Evolutionary conservation across 768 basidiomycete genomes (phyloP).

Genomic region (Russula virescens): DNA sequence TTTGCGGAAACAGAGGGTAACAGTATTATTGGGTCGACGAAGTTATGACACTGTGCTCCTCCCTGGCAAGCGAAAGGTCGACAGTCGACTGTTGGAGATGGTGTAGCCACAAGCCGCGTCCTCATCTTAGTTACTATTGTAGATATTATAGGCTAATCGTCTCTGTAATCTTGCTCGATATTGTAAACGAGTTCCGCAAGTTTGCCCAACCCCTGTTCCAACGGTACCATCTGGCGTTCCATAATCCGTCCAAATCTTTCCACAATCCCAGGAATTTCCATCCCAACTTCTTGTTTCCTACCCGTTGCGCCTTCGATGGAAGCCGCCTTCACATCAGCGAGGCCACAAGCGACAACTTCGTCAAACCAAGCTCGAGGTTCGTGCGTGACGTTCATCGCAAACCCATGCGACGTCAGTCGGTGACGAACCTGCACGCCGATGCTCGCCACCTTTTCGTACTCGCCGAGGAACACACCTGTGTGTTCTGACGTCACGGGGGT

Average conservation of each 20-base stretch:
- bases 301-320: slow-evolving; percentile 50
- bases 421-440: slow-evolving; percentile 97
- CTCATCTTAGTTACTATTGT: not conserved
- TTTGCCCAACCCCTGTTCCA: slow-evolving; percentile 26
- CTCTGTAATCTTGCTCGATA: slow-evolving; percentile 26
- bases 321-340: slow-evolving; percentile 75
- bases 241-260: slow-evolving; percentile 29
- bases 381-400: slow-evolving; percentile 81
- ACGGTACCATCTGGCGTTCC: slow-evolving; percentile 29
- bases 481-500: slow-evolving; percentile 58
- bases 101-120: too few relatives aligned
- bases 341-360: slow-evolving; percentile 84
- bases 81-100: too few relatives aligned
- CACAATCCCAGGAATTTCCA: slow-evolving; percentile 47
- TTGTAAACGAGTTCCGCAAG: slow-evolving; percentile 26
- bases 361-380: slow-evolving; percentile 86
- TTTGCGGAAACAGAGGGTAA: slow-evolving; percentile 41
- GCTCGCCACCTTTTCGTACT: slow-evolving; percentile 82
- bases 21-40: not conserved
- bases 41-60: slow-evolving; percentile 15
- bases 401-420: slow-evolving; percentile 91
- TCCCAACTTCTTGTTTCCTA: slow-evolving; percentile 37
- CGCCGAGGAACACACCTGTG: slow-evolving; percentile 85
- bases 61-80: too few relatives aligned
- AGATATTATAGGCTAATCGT: slow-evolving; percentile 21